These are phyloP conservation scores for Solanum chacoense DNA, from an alignment of 305 asterid genomes.

Conservation along the genomic window DNA sequence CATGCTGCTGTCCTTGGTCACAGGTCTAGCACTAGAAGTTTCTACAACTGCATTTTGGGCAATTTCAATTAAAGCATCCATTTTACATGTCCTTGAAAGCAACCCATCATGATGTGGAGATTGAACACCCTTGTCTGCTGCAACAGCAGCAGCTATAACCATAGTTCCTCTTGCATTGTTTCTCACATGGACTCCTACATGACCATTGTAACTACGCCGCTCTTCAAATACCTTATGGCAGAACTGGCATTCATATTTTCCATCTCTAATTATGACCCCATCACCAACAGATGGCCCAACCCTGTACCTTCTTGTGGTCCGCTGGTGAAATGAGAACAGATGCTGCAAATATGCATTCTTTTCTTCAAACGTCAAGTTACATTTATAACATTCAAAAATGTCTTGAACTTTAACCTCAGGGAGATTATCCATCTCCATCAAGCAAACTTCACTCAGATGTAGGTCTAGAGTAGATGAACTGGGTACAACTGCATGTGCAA, in stretches of 20 bases:
- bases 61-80: conserved; percentile 49
- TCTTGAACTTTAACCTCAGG: conserved; percentile 83
- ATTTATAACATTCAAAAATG: conserved; percentile 71
- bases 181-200: conserved; percentile 80
- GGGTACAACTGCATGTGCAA: conserved; percentile 28
- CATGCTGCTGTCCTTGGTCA: conserved; percentile 17
- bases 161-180: conserved; percentile 38
- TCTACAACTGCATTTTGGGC: conserved; percentile 33
- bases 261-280: conserved; percentile 69
- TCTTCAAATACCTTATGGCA: conserved; percentile 86
- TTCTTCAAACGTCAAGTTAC: conserved; percentile 60
- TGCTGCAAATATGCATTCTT: conserved; percentile 73
- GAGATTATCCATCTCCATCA: conserved; percentile 64
- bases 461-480: conserved; percentile 21
- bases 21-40: conserved; percentile 23
- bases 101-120: conserved; percentile 26
- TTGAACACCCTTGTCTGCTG: conserved; percentile 21
- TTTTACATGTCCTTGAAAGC: conserved; percentile 31
- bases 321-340: conserved; percentile 69
- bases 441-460: conserved; percentile 27
- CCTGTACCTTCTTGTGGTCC: conserved; percentile 64
- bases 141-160: conserved; percentile 24
- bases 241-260: conserved; percentile 83
- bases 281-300: conserved; percentile 62
- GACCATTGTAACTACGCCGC: conserved; percentile 70